These are phyloP conservation scores for Chrysoporthe deuterocubensis DNA, from an alignment of 2,329 filamentous ascomycete species.

Conservation along the genomic window DNA sequence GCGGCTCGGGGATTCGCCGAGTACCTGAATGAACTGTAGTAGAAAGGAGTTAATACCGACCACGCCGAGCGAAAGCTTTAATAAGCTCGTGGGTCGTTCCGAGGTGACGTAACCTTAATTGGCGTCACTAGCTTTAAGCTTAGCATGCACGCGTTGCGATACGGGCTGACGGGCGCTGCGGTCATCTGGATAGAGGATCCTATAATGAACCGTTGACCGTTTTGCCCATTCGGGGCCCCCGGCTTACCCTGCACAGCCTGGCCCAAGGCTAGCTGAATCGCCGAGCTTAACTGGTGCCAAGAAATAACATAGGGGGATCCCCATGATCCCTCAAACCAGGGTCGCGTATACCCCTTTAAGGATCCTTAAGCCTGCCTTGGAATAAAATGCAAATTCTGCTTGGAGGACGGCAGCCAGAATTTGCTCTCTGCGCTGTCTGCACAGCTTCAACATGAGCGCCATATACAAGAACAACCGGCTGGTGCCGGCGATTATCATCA, in stretches of 20 bases:
- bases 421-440: background rate
- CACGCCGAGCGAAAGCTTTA: background rate
- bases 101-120: background rate
- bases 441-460: slow-evolving; percentile 20
- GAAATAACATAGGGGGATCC: background rate
- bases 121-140: background rate
- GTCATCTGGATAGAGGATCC: slow-evolving; percentile 1
- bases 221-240: background rate
- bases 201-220: background rate
- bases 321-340: background rate
- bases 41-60: background rate
- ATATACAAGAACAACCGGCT: slow-evolving; percentile 34
- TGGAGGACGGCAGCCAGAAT: background rate
- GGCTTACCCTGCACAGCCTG: background rate
- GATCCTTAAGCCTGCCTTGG: background rate
- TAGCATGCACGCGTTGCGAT: background rate
- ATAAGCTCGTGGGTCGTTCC: slow-evolving; percentile 4
- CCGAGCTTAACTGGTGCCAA: background rate
- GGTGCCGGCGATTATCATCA: slow-evolving; percentile 35
- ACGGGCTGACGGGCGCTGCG: background rate
- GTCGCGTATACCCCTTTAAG: background rate
- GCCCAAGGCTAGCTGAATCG: background rate
- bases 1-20: background rate
- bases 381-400: background rate
- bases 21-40: background rate